Conservation (phyloP, 768 basidiomycete species). For the Mycena polygramma region DNA sequence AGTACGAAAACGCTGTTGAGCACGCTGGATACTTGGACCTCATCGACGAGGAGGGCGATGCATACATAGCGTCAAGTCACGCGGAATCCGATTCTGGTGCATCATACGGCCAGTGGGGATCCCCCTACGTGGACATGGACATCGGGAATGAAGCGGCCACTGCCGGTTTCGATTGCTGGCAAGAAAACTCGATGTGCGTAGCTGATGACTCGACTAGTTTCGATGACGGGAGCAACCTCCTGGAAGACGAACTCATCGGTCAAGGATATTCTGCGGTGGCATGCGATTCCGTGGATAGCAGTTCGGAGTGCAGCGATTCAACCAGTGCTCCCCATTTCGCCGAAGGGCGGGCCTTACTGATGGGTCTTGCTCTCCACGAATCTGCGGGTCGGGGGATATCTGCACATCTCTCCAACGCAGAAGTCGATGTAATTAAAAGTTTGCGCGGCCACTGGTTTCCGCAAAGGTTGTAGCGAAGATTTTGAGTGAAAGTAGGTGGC, state of each 20-base stretch:
- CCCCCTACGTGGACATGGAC: neutral
- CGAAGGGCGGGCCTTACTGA: conserved; percentile 68
- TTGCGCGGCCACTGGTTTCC: conserved; percentile 78
- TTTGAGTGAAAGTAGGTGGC: neutral
- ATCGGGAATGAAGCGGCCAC: neutral
- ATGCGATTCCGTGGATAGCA: conserved; percentile 7
- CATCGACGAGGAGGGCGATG: neutral
- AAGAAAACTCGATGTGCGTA: conserved; percentile 14
- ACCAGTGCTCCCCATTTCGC: conserved; percentile 49
- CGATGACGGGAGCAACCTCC: neutral
- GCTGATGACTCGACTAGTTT: neutral
- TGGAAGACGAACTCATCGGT: neutral
- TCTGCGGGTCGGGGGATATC: conserved; percentile 3
- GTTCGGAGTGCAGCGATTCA: conserved; percentile 25
- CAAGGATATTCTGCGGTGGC: conserved; percentile 4
- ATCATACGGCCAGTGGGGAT: neutral
- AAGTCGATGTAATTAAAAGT: conserved; percentile 70
- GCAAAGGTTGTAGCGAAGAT: conserved; percentile 58
- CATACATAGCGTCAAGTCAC: neutral
- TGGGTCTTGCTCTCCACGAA: conserved; percentile 48
- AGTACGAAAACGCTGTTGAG: neutral
- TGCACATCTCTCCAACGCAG: conserved; percentile 58
- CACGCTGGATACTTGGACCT: conserved; percentile 14
- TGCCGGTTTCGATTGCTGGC: conserved; percentile 2
- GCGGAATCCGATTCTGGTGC: conserved; percentile 8